A percentile compares a stretch with the other conserved stretches of the same genome.
phyloP scores from a whole-genome alignment of 2,329 filamentous ascomycete species.

The Diplodia intermedia region DNA sequence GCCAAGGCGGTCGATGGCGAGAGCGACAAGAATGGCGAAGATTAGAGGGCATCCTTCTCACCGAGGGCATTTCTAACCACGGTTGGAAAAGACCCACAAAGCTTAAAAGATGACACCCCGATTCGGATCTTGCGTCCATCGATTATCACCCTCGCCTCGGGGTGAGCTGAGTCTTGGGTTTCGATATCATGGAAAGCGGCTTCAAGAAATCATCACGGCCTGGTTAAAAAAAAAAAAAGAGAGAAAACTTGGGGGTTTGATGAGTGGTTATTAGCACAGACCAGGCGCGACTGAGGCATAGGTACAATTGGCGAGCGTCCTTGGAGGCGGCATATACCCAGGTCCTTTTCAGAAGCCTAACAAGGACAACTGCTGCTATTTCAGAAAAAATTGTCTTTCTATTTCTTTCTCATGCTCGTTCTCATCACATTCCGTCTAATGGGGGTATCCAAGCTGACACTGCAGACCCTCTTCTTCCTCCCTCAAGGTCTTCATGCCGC shows the following conservation, averaged over 20 bases:
- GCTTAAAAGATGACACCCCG: neutral
- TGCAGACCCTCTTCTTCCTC: neutral
- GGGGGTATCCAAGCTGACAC: conserved; percentile 24
- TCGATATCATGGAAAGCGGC: neutral
- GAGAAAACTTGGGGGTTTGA: neutral
- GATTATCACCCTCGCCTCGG: neutral
- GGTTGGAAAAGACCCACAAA: neutral
- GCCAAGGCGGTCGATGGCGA: conserved; percentile 14
- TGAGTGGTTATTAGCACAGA: neutral
- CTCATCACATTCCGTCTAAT: neutral
- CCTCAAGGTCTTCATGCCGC: neutral
- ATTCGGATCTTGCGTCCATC: neutral
- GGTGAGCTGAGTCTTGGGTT: neutral
- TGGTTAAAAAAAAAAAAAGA: neutral
- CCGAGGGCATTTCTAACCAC: neutral
- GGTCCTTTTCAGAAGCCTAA: neutral
- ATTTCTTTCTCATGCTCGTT: neutral
- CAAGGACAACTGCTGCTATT: conserved; percentile 11
- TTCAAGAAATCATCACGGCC: neutral
- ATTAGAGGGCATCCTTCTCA: neutral
- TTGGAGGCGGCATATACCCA: conserved; percentile 1
- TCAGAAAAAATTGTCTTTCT: neutral
- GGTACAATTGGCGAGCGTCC: conserved; percentile 3
- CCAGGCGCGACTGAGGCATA: conserved; percentile 3
- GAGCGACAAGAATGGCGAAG: neutral